Percentiles rank a stretch among this genome's conserved stretches.
These are phyloP conservation scores for Alternaria brassicae DNA, from an alignment of 2,329 filamentous ascomycete genomes.

Conservation along the genomic window DNA sequence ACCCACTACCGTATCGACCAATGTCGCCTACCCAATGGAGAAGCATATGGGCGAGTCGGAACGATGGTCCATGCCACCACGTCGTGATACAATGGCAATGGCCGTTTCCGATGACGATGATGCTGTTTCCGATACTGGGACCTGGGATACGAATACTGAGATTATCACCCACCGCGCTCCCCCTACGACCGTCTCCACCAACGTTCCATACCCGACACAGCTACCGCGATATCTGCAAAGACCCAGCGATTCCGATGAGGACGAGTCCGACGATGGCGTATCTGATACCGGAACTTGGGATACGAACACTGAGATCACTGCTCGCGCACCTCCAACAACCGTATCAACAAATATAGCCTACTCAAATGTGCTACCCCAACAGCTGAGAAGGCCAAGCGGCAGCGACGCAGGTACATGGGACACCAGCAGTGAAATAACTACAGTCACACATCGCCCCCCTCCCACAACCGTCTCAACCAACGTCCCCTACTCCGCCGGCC, in stretches of 20 bases:
- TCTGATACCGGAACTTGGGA: constrained; percentile 3
- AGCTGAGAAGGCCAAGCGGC: constrained; percentile 12
- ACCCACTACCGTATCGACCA: constrained; percentile 15
- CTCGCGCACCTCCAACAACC: constrained; percentile 9
- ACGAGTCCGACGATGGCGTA: neutral
- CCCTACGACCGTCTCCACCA: constrained; percentile 14
- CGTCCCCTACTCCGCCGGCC: constrained; percentile 8
- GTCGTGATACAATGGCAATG: neutral
- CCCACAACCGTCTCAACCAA: constrained; percentile 16
- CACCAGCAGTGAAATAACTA: constrained; percentile 10
- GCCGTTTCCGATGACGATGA: neutral
- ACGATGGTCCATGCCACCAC: constrained; percentile 5
- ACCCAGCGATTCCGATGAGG: neutral
- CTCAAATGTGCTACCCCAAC: neutral
- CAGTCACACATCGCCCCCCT: constrained; percentile 7
- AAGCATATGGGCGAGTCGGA: neutral
- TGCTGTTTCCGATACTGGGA: neutral
- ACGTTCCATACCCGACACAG: constrained; percentile 8
- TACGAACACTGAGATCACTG: constrained; percentile 8
- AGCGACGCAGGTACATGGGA: constrained; percentile 17
- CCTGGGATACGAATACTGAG: constrained; percentile 10
- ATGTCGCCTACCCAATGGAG: constrained; percentile 3
- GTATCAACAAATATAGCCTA: constrained; percentile 16
- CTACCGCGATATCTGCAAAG: neutral
- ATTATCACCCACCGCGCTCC: constrained; percentile 8